These are phyloP conservation scores for Neocallimastix lanati DNA, from an alignment of 192 early-diverging fungal genomes.

Conservation along the genomic window DNA sequence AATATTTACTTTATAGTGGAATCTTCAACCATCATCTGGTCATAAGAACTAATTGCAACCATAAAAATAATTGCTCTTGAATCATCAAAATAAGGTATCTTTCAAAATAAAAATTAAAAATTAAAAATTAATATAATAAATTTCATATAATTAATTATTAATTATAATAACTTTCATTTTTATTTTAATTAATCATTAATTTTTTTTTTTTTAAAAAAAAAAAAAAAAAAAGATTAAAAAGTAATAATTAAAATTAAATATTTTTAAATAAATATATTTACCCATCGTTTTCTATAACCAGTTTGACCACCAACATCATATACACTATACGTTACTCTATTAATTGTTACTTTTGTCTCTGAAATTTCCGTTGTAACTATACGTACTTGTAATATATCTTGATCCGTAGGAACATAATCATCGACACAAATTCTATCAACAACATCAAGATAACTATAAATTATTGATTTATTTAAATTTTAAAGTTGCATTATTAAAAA, in stretches of 20 bases:
- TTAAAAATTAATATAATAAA: no score
- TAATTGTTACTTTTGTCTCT: neutral
- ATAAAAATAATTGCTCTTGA: neutral
- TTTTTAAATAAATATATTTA: no score
- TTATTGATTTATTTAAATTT: no score
- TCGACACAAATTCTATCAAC: neutral
- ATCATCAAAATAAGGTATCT: neutral
- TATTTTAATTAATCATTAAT: no score
- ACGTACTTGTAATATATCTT: neutral
- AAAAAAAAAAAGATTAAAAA: no score
- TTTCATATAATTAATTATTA: no score
- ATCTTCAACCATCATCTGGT: neutral
- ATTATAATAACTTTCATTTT: no score
- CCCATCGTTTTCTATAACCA: neutral
- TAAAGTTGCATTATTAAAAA: no score
- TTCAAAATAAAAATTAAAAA: no score
- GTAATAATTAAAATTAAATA: no score
- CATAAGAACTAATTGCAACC: neutral
- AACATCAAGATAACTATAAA: neutral
- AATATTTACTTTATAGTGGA: neutral
- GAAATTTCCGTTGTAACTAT: neutral
- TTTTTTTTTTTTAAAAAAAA: no score
- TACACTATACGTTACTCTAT: neutral
- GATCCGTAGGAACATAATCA: neutral
- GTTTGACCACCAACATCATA: neutral